A percentile compares a stretch with the other conserved stretches of the same genome.
Conservation (phyloP, 2,329 filamentous ascomycete genomes). For the Arthrobotrys musiformis region DNA sequence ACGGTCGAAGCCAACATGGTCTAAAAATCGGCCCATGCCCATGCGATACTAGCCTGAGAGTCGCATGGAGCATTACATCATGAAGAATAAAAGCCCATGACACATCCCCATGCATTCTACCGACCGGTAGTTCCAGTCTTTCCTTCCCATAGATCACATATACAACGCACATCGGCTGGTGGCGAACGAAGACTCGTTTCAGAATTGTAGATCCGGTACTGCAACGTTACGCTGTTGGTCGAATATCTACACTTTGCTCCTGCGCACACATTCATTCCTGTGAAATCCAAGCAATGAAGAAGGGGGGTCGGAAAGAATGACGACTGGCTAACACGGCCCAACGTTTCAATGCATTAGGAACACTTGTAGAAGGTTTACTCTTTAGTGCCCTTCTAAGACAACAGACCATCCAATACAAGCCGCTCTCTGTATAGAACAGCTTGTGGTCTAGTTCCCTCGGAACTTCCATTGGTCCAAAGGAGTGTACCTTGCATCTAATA, state of each 20-base stretch:
- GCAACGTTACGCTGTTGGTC: slow-evolving; percentile 42
- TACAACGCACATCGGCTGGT: slow-evolving; percentile 34
- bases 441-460: not conserved
- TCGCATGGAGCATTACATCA: slow-evolving; percentile 51
- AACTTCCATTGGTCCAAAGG: not conserved
- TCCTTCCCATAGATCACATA: not conserved
- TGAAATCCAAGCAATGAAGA: not conserved
- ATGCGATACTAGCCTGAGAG: slow-evolving; percentile 22
- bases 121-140: slow-evolving; percentile 31
- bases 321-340: slow-evolving; percentile 38
- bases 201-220: slow-evolving; percentile 41
- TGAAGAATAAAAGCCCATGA: slow-evolving; percentile 23
- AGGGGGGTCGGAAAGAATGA: slow-evolving; percentile 22
- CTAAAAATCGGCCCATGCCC: slow-evolving; percentile 3
- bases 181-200: slow-evolving; percentile 53
- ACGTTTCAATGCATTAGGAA: slow-evolving; percentile 11
- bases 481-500: slow-evolving; percentile 45
- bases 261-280: not conserved
- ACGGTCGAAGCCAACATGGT: slow-evolving; percentile 7
- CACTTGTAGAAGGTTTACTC: slow-evolving; percentile 13
- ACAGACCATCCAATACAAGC: slow-evolving; percentile 26
- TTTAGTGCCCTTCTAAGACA: slow-evolving; percentile 11
- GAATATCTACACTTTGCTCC: slow-evolving; percentile 25
- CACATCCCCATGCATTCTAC: slow-evolving; percentile 10
- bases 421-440: not conserved